phyloP scores from a whole-genome alignment of 768 basidiomycete genomes.

The Termitomyces sp. region DNA sequence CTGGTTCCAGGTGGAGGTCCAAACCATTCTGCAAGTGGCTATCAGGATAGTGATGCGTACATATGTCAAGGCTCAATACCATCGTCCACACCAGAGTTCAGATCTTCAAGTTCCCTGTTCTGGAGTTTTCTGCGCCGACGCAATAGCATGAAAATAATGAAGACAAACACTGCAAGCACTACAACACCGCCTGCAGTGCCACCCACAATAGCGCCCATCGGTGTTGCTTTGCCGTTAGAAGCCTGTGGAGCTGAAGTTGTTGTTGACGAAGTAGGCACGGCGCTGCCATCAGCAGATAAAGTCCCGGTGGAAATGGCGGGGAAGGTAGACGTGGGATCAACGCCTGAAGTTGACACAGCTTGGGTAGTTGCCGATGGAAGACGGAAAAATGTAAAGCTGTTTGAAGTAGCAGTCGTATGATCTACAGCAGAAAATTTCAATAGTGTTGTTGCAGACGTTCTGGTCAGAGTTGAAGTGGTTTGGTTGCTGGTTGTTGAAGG shows the following conservation, averaged over 20 bases:
- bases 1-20: constrained; percentile 6
- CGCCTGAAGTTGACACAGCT: not conserved
- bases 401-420: not conserved
- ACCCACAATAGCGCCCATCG: not conserved
- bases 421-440: not conserved
- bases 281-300: not conserved
- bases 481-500: not conserved
- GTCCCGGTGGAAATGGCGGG: not conserved
- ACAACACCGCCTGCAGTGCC: constrained; percentile 1
- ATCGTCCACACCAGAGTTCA: not conserved
- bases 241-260: not conserved
- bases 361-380: not conserved
- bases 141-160: not conserved
- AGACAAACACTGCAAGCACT: not conserved
- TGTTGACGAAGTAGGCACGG: not conserved
- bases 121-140: not conserved
- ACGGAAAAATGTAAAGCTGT: not conserved
- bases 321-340: not conserved
- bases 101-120: not conserved
- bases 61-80: not conserved
- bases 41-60: not conserved
- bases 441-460: not conserved
- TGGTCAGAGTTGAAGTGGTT: not conserved
- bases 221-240: not conserved
- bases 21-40: constrained; percentile 1